Base-by-base conservation (phyloP, 108 stramenopile species). In the Cyclostephanos invisitatus region DNA sequence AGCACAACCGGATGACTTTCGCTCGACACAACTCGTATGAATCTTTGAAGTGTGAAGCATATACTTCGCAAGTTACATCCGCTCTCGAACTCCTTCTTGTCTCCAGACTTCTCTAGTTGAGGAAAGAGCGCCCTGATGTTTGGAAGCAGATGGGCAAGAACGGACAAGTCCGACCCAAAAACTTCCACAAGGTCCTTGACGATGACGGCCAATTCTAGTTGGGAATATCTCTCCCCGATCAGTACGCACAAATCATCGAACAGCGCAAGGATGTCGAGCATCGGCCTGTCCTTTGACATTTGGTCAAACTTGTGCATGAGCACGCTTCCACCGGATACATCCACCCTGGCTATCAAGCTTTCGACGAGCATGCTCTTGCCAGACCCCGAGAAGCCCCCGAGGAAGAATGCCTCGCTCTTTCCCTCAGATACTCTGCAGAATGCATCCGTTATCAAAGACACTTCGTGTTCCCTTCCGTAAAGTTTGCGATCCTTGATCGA, bases 11-110 rank as follows among this genome's bases (percentile, higher is more conserved):
- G 72, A 32, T 56, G 37, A n/a, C 48, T 35, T 44, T 42, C 18
- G 40, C 78, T 73, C 20, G 78, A 80, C 14, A 81, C 64, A 1
- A 62, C 60, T 54, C 70, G 60, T 29, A 81, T 70, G 65, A 81
- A 81, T 5, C 57, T 69, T 55, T 70, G 73, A 6, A 81, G 57
- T 20, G 54, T 75, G 32, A 74, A 74, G 22, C 80, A 81, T 7
- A 81, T 54, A 28, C 70, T 75, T 57, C 59, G 55, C 40, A 71
- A 65, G 64, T 74, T 81, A 7, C 74, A 20, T 55, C 65, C 53
- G 5, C 29, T 27, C 3, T 54, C 50, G 35, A 24, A 18, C 20
- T 44, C 35, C 7, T 64, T 25, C 28, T 66, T 61, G 48, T 48
- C 27, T 2, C 11, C 37, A 28, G 59, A 32, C 48, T 46, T 15